Percentiles rank a stretch among this genome's conserved stretches.
Evolutionary conservation across 192 early-diverging fungal species (phyloP).

Genomic region (Linnemannia zychae): DNA sequence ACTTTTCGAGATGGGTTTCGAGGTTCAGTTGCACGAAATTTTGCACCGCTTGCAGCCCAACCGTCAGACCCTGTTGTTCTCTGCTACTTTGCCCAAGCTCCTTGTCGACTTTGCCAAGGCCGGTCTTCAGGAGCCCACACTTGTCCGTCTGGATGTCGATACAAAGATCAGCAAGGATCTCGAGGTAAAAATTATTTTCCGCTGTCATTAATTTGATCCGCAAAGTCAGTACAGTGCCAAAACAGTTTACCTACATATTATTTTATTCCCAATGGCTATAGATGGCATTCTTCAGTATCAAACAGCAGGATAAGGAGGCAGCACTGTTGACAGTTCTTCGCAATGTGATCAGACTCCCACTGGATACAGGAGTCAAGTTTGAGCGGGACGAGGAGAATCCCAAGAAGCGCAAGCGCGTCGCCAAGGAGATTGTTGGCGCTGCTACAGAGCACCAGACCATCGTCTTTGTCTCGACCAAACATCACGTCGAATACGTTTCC

Average conservation of each 20-base stretch:
- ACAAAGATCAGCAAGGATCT: constrained; percentile 95
- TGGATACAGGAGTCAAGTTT: constrained; percentile 62
- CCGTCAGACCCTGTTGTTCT: constrained; percentile 95
- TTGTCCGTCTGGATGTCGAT: constrained; percentile 95
- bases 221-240: too few species aligned
- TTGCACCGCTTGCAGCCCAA: constrained; percentile 83
- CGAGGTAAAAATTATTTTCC: constrained; percentile 62
- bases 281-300: constrained; percentile 92
- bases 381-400: constrained; percentile 48
- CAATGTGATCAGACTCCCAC: constrained; percentile 79
- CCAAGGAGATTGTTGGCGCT: constrained; percentile 28
- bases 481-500: constrained; percentile 96
- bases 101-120: constrained; percentile 98
- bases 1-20: constrained; percentile 97
- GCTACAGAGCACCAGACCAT: constrained; percentile 82
- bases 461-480: constrained; percentile 96
- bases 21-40: constrained; percentile 95
- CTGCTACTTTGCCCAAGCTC: constrained; percentile 93
- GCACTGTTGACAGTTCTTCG: constrained; percentile 89
- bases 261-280: constrained; percentile 14
- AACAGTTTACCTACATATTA: too few species aligned
- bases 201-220: too few species aligned
- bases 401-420: constrained; percentile 58
- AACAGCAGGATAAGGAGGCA: constrained; percentile 91
- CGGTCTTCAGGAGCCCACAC: constrained; percentile 91